Conservation (phyloP, 345 rosid species). For the Hibiscus tridactylites region DNA sequence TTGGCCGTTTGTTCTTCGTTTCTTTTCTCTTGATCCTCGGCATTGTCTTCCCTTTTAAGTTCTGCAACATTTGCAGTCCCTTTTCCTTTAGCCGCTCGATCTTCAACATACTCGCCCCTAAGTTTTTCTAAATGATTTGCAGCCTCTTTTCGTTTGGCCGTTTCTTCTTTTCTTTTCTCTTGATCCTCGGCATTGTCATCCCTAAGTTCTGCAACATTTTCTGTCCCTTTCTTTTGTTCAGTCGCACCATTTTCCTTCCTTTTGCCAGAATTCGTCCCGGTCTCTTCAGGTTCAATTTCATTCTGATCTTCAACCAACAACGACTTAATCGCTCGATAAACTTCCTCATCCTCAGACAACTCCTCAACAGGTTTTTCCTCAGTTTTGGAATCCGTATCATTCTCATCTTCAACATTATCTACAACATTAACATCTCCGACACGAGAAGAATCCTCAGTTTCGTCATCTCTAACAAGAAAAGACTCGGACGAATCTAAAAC, state of each 20-base stretch:
- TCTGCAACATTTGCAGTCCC: neutral
- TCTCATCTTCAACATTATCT: conserved; percentile 19
- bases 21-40: neutral
- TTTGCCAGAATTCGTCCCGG: conserved; percentile 2
- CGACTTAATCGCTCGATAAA: conserved; percentile 1
- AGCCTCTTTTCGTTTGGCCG: neutral
- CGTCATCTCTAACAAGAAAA: conserved; percentile 8
- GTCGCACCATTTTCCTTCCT: neutral
- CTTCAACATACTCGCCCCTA: neutral
- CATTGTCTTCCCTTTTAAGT: neutral
- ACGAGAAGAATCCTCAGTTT: conserved; percentile 11
- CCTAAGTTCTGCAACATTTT: neutral
- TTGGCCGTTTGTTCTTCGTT: neutral
- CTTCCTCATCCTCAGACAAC: conserved; percentile 13
- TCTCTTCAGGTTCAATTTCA: conserved; percentile 17
- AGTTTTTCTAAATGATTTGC: neutral
- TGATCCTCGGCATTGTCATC: conserved; percentile 2
- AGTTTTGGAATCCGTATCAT: conserved; percentile 4
- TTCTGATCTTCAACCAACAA: neutral
- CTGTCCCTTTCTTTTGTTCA: neutral
- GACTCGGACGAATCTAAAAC: conserved; percentile 14
- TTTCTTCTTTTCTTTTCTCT: neutral
- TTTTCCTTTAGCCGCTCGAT: neutral
- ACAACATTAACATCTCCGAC: neutral
- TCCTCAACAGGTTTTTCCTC: conserved; percentile 7